Conservation (phyloP, 306 rosid species). For the Pyrus betulifolia region DNA sequence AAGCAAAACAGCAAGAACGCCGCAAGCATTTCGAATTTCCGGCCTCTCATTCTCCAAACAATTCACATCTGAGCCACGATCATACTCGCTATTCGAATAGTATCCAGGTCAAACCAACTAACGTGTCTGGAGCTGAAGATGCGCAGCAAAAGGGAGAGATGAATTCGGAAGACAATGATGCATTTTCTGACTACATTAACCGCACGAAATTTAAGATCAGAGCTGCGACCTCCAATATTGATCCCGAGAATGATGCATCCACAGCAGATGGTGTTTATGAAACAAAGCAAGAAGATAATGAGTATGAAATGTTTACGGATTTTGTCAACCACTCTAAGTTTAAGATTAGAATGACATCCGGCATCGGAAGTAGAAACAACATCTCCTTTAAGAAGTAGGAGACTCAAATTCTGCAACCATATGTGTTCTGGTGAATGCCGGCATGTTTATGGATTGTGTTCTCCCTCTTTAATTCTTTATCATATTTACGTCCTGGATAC, state of each 20-base stretch:
- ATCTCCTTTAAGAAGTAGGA: no score
- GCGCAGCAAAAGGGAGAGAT: neutral
- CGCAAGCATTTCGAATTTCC: neutral
- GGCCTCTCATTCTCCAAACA: neutral
- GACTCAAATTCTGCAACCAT: no score
- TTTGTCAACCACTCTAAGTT: no score
- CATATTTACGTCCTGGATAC: neutral
- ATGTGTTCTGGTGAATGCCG: no score
- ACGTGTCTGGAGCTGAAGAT: neutral
- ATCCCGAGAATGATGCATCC: neutral
- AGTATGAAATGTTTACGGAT: no score
- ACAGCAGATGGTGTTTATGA: no score
- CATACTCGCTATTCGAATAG: neutral
- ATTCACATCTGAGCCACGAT: neutral
- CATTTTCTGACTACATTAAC: conserved; percentile 24
- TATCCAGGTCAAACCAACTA: neutral
- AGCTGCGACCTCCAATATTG: conserved; percentile 16
- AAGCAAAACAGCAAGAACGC: neutral
- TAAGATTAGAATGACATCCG: no score
- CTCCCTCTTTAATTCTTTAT: neutral
- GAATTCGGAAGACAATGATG: neutral
- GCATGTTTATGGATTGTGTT: neutral
- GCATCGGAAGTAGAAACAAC: no score
- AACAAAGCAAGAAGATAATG: no score
- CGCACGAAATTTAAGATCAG: conserved; percentile 3